Conservation (phyloP, 2,329 filamentous ascomycete genomes). For the Colletotrichum sublineola region DNA sequence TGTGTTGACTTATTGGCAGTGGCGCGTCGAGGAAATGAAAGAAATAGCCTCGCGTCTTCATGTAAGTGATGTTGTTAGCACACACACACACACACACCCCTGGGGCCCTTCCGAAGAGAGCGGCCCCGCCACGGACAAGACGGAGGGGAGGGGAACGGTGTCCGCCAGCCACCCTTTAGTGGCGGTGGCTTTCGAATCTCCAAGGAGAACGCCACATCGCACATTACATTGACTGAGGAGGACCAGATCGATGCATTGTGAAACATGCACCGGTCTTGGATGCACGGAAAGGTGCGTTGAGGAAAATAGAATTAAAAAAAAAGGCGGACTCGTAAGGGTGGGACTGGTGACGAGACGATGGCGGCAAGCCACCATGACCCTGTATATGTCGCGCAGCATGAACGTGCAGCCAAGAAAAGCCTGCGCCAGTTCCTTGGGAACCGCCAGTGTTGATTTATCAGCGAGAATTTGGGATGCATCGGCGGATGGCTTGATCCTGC, state of each 20-base stretch:
- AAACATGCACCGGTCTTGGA: slow-evolving; percentile 17
- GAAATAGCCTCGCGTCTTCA: background rate
- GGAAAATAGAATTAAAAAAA: background rate
- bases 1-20: too few relatives aligned
- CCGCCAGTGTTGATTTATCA: background rate
- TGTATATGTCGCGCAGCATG: slow-evolving; percentile 23
- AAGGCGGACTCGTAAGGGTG: background rate
- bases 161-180: background rate
- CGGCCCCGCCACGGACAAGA: background rate
- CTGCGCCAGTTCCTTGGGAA: slow-evolving; percentile 11
- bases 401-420: slow-evolving; percentile 31
- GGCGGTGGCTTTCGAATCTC: background rate
- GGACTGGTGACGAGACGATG: slow-evolving; percentile 15
- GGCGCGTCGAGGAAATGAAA: background rate
- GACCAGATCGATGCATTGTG: slow-evolving; percentile 27
- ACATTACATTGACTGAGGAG: background rate
- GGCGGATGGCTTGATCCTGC: slow-evolving; percentile 14
- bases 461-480: background rate
- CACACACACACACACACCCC: background rate
- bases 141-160: background rate
- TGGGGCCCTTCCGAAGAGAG: background rate
- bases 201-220: background rate
- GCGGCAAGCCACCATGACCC: slow-evolving; percentile 37
- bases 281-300: background rate
- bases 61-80: background rate